phyloP scores from a whole-genome alignment of 208 protist species.

The Crithidia mellificae region DNA sequence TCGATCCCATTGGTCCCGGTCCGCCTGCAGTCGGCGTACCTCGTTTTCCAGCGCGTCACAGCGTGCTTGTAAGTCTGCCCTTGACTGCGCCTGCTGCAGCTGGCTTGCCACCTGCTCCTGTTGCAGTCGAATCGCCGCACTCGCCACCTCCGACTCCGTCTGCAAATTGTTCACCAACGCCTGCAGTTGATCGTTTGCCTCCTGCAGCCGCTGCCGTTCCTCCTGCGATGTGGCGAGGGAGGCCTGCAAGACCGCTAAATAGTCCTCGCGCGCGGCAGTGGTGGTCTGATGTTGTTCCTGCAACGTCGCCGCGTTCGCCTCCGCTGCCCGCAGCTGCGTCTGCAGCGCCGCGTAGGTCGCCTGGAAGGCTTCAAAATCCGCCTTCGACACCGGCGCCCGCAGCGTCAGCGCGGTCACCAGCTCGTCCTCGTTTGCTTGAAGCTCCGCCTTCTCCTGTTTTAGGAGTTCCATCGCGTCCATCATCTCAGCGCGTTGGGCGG shows the following conservation, averaged over 20 bases:
- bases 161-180: slow-evolving; percentile 20
- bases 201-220: slow-evolving; percentile 14
- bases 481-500: slow-evolving; percentile 19
- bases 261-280: slow-evolving; percentile 1
- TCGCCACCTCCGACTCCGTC: slow-evolving; percentile 31
- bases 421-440: slow-evolving; percentile 19
- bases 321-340: slow-evolving; percentile 6
- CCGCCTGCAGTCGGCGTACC: background rate
- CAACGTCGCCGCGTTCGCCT: slow-evolving; percentile 18
- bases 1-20: slow-evolving; percentile 1
- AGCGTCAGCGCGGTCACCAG: slow-evolving; percentile 25
- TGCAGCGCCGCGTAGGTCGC: slow-evolving; percentile 5
- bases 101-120: slow-evolving; percentile 42
- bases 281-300: slow-evolving; percentile 11
- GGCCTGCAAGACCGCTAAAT: slow-evolving; percentile 16
- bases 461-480: slow-evolving; percentile 23
- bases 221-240: background rate
- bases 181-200: slow-evolving; percentile 22
- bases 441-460: slow-evolving; percentile 14
- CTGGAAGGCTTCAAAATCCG: slow-evolving; percentile 22
- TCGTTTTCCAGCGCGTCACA: slow-evolving; percentile 11
- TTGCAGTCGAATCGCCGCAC: slow-evolving; percentile 18
- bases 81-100: background rate
- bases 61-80: slow-evolving; percentile 10
- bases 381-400: slow-evolving; percentile 27